These are phyloP conservation scores for Fusarium vanettenii DNA, from an alignment of 2,329 filamentous ascomycete genomes.

Conservation along the genomic window DNA sequence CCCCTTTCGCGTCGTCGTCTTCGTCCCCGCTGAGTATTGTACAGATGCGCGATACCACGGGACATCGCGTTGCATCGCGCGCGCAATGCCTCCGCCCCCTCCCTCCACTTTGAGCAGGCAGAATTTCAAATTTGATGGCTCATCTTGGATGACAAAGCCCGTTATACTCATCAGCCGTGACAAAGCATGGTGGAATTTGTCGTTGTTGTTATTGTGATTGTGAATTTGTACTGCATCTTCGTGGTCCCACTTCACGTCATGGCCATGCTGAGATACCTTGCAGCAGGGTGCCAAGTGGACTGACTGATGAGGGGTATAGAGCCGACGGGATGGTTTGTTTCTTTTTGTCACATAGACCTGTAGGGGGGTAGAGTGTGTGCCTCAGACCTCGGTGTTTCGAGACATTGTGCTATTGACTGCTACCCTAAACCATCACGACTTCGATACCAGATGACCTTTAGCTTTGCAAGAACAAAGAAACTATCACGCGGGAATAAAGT, in stretches of 20 bases:
- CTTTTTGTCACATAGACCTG: not conserved
- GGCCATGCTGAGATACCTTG: constrained; percentile 8
- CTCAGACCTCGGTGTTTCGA: constrained; percentile 1
- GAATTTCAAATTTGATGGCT: constrained; percentile 9
- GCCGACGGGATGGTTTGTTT: not conserved
- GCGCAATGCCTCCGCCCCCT: not conserved
- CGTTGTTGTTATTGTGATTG: constrained; percentile 2
- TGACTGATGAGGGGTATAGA: not conserved
- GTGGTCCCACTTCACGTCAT: constrained; percentile 21
- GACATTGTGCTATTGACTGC: constrained; percentile 21
- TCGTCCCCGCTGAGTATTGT: constrained; percentile 19
- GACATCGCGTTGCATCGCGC: constrained; percentile 33
- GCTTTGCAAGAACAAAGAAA: not conserved
- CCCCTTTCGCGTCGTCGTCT: constrained; percentile 18
- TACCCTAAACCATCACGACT: constrained; percentile 6
- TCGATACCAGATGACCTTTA: constrained; percentile 10
- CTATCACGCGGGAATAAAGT: constrained; percentile 21
- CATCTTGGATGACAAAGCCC: constrained; percentile 18
- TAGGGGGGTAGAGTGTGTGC: not conserved
- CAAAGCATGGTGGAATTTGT: constrained; percentile 7
- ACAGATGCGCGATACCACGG: constrained; percentile 30
- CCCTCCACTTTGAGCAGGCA: not conserved
- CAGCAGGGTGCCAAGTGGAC: not conserved
- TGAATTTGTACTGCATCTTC: constrained; percentile 15
- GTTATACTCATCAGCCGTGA: not conserved